Conservation (phyloP, 306 rosid species). For the Rubus idaeus region DNA sequence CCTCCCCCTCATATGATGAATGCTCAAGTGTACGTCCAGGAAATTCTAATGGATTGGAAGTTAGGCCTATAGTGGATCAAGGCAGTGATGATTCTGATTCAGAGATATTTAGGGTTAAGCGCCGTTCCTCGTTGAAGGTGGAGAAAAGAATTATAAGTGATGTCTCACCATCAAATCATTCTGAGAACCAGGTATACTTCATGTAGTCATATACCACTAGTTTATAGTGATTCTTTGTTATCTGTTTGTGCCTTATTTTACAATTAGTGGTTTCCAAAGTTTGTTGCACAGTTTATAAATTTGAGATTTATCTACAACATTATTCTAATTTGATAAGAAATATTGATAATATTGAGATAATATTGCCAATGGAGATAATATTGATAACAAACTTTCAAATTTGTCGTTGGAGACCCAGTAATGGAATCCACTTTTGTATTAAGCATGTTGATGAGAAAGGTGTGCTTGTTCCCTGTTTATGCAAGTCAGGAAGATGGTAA, state of each 20-base stretch:
- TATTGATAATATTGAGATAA: too few species aligned
- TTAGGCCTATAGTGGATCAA: conserved; percentile 39
- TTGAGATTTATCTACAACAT: neutral
- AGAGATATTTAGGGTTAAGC: conserved; percentile 84
- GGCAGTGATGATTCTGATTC: conserved; percentile 83
- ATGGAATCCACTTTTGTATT: neutral
- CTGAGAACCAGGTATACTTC: conserved; percentile 66
- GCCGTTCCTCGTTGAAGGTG: conserved; percentile 76
- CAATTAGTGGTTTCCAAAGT: neutral
- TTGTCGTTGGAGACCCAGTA: neutral
- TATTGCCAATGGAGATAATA: neutral
- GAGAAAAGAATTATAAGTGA: conserved; percentile 53
- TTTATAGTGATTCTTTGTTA: neutral
- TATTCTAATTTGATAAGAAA: too few species aligned
- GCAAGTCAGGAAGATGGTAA: neutral
- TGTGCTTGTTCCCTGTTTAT: neutral
- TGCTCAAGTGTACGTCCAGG: conserved; percentile 34
- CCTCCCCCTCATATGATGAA: conserved; percentile 43
- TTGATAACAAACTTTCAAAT: neutral
- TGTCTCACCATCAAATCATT: conserved; percentile 35
- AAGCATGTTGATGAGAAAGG: neutral
- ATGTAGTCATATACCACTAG: neutral
- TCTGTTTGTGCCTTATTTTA: neutral
- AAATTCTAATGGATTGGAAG: conserved; percentile 34
- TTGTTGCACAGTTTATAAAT: neutral